Percentiles rank a stretch among this genome's conserved stretches.
phyloP scores from a whole-genome alignment of 139 green algal species.

The Closterium sp. region DNA sequence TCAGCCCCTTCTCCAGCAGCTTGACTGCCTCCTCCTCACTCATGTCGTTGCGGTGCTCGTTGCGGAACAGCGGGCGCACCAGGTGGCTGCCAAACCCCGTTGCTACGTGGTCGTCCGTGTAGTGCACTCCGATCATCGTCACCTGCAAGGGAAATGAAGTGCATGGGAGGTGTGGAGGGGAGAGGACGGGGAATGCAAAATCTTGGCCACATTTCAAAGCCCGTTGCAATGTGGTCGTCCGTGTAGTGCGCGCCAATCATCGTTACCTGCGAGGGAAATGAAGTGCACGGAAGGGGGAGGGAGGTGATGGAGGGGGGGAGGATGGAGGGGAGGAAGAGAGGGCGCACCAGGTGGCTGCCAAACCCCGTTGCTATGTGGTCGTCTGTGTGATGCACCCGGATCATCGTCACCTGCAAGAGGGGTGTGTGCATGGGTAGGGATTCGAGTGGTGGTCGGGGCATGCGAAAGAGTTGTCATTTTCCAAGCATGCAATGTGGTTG shows the following conservation, averaged over 20 bases:
- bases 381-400: slow-evolving; percentile 81
- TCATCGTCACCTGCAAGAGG: slow-evolving; percentile 65
- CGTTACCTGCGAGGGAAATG: not conserved
- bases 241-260: slow-evolving; percentile 93
- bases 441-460: not conserved
- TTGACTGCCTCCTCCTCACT: slow-evolving; percentile 75
- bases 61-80: slow-evolving; percentile 86
- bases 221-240: slow-evolving; percentile 70
- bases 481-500: too few species aligned
- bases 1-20: slow-evolving; percentile 83
- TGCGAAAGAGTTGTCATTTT: too few species aligned
- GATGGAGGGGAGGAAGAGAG: too few species aligned
- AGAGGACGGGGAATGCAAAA: too few species aligned
- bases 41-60: slow-evolving; percentile 84
- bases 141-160: too few species aligned
- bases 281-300: too few species aligned
- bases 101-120: slow-evolving; percentile 68
- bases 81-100: slow-evolving; percentile 93
- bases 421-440: not conserved
- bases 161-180: too few species aligned
- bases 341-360: slow-evolving; percentile 85
- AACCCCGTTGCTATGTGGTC: slow-evolving; percentile 83
- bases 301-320: too few species aligned
- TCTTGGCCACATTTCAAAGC: too few species aligned
- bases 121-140: slow-evolving; percentile 89